Conservation (phyloP, 75 land plant species). For the Pinus taeda region DNA sequence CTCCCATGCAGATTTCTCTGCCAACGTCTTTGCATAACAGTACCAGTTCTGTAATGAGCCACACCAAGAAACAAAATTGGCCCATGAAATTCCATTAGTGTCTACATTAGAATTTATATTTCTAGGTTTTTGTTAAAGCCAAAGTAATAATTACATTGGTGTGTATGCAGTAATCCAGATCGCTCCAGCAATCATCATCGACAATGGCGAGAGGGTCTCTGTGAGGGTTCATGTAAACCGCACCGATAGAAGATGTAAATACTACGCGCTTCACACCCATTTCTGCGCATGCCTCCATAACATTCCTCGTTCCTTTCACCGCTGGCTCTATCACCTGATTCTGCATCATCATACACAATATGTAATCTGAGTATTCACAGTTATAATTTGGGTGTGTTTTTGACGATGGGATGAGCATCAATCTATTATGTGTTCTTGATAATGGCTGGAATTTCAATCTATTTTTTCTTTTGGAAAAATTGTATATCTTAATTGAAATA, state of each 20-base stretch:
- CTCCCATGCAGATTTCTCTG: conserved; percentile 45
- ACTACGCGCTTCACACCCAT: conserved; percentile 37
- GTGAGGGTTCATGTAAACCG: conserved; percentile 39
- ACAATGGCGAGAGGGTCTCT: conserved; percentile 12
- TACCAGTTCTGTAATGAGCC: neutral
- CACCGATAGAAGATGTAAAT: conserved; percentile 45
- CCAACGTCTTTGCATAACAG: conserved; percentile 11
- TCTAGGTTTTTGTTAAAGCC: neutral
- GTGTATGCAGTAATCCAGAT: conserved; percentile 37
- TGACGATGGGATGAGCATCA: too few relatives aligned
- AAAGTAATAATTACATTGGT: conserved; percentile 22
- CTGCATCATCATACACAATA: neutral
- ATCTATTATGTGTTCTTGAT: too few relatives aligned
- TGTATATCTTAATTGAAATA: too few relatives aligned
- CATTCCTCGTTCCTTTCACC: conserved; percentile 39
- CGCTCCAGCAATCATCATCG: conserved; percentile 54
- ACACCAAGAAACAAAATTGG: too few relatives aligned
- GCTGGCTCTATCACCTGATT: conserved; percentile 33
- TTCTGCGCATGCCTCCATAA: conserved; percentile 28
- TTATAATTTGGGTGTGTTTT: too few relatives aligned
- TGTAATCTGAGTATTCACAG: too few relatives aligned
- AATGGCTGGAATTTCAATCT: too few relatives aligned
- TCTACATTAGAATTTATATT: neutral
- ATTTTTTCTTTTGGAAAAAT: too few relatives aligned
- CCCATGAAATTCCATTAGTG: too few relatives aligned